Conservation (phyloP, 2,329 filamentous ascomycete genomes). For the Aspergillus candidus region DNA sequence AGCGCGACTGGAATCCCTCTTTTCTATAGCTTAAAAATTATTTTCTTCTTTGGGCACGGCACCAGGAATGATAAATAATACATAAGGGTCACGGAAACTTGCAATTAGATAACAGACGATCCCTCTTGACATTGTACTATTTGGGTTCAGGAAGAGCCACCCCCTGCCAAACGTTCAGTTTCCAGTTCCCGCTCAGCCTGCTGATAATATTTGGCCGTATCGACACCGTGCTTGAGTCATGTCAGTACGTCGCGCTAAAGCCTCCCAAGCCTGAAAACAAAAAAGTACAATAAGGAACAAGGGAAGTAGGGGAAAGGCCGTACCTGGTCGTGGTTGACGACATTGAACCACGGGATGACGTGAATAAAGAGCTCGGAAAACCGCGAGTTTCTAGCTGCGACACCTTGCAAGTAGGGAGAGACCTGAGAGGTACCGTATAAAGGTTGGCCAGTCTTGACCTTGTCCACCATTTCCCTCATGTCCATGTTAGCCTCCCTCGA, state of each 20-base stretch:
- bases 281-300: background rate
- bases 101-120: slow-evolving; percentile 22
- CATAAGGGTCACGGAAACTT: background rate
- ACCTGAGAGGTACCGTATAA: slow-evolving; percentile 77
- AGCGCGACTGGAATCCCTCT: slow-evolving; percentile 1
- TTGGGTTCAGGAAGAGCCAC: slow-evolving; percentile 16
- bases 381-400: slow-evolving; percentile 84
- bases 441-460: slow-evolving; percentile 86
- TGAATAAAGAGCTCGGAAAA: slow-evolving; percentile 81
- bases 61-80: background rate
- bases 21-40: too few relatives aligned
- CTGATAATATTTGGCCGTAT: slow-evolving; percentile 97
- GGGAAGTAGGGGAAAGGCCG: slow-evolving; percentile 12
- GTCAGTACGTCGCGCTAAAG: slow-evolving; percentile 13
- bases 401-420: slow-evolving; percentile 85
- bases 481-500: slow-evolving; percentile 87
- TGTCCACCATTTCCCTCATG: slow-evolving; percentile 96
- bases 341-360: slow-evolving; percentile 93
- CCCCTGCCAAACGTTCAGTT: slow-evolving; percentile 54
- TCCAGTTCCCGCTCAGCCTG: slow-evolving; percentile 92
- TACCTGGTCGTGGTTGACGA: slow-evolving; percentile 83
- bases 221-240: slow-evolving; percentile 70
- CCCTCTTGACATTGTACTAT: background rate
- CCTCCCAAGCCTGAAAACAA: background rate
- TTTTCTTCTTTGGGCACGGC: too few relatives aligned